Evolutionary conservation across 306 rosid species (phyloP).

Genomic region (Begonia loranthoides): DNA sequence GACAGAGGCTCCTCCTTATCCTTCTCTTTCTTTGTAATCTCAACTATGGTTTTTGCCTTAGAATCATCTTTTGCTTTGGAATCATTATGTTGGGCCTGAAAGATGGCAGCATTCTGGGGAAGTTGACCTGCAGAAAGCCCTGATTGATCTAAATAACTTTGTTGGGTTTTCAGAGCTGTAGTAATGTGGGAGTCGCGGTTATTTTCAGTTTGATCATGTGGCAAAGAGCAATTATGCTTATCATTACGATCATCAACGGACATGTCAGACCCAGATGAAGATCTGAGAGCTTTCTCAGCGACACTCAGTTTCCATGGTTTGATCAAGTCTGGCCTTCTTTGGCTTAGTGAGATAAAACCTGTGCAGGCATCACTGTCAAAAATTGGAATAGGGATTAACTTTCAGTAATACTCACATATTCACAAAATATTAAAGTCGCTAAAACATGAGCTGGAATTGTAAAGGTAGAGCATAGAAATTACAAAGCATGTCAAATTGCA

Average conservation of each 20-base stretch:
- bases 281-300: slow-evolving; percentile 48
- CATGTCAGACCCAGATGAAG: slow-evolving; percentile 84
- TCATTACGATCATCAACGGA: slow-evolving; percentile 75
- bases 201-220: slow-evolving; percentile 15
- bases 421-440: no score
- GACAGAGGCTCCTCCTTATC: slow-evolving; percentile 16
- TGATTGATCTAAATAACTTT: slow-evolving; percentile 13
- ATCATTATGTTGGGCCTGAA: slow-evolving; percentile 12
- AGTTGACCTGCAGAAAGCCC: slow-evolving; percentile 43
- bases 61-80: slow-evolving; percentile 26
- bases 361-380: slow-evolving; percentile 66
- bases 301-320: slow-evolving; percentile 39
- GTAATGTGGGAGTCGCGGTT: slow-evolving; percentile 8
- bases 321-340: slow-evolving; percentile 60
- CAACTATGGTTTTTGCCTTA: slow-evolving; percentile 7
- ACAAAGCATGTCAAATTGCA: no score
- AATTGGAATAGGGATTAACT: no score
- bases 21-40: slow-evolving; percentile 13
- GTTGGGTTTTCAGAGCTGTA: slow-evolving; percentile 5
- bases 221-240: slow-evolving; percentile 18
- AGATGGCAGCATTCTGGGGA: slow-evolving; percentile 21
- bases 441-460: no score
- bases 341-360: slow-evolving; percentile 40
- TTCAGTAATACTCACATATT: no score
- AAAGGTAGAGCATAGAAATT: no score